Evolutionary conservation across 768 basidiomycete species (phyloP).

Genomic region (Lactarius indigo): DNA sequence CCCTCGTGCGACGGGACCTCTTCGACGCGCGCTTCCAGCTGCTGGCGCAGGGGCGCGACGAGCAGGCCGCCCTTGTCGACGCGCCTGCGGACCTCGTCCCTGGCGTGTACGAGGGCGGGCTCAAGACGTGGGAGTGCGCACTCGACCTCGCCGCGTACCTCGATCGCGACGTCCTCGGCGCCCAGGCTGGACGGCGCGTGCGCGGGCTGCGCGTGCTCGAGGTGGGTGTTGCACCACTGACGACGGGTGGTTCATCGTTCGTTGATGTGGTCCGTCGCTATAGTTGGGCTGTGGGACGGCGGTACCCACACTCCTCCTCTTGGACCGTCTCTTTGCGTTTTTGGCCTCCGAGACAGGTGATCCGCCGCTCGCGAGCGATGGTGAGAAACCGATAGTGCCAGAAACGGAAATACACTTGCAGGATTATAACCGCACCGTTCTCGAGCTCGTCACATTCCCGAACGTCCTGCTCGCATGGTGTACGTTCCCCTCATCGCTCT

Average conservation of each 20-base stretch:
- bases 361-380: not conserved
- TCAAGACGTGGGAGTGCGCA: conserved; percentile 98
- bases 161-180: conserved; percentile 31
- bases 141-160: conserved; percentile 78
- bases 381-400: not conserved
- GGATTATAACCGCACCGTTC: conserved; percentile 85
- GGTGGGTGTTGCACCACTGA: conserved; percentile 41
- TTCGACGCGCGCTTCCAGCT: conserved; percentile 97
- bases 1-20: conserved; percentile 75
- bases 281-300: conserved; percentile 95
- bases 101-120: conserved; percentile 90
- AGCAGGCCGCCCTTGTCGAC: conserved; percentile 59
- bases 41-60: conserved; percentile 48
- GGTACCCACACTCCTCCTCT: conserved; percentile 72
- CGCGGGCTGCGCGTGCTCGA: conserved; percentile 64
- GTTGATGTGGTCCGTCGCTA: not conserved
- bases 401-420: conserved; percentile 71
- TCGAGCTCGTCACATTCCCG: conserved; percentile 75
- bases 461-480: conserved; percentile 82
- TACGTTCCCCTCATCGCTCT: conserved; percentile 37
- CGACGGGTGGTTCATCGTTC: not conserved
- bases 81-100: conserved; percentile 88
- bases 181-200: conserved; percentile 28
- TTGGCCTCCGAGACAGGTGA: conserved; percentile 25
- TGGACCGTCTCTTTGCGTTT: conserved; percentile 51